Percentiles rank a stretch among this genome's conserved stretches.
These are phyloP conservation scores for Nematocida ausubeli DNA, from an alignment of 371 early-diverging fungal species.

Conservation along the genomic window DNA sequence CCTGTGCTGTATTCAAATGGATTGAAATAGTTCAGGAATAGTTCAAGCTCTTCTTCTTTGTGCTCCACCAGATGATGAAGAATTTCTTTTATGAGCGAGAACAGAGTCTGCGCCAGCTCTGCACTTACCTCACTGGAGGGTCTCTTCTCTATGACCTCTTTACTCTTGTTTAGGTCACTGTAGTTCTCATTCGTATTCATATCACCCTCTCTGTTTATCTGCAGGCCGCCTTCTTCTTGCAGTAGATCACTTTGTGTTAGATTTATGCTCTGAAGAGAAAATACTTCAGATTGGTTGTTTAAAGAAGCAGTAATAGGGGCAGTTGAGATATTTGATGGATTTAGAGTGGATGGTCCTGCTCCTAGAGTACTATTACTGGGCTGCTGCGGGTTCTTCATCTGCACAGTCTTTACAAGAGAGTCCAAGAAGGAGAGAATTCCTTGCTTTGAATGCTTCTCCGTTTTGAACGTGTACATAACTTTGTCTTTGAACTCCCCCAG, in stretches of 20 bases:
- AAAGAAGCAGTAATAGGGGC: not conserved
- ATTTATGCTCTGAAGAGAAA: not conserved
- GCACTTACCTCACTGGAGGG: no score
- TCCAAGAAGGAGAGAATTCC: not conserved
- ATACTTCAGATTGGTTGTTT: not conserved
- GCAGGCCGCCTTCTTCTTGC: not conserved
- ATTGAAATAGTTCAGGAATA: constrained; percentile 42
- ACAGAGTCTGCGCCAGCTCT: not conserved
- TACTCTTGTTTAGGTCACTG: not conserved
- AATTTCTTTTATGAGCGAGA: constrained; percentile 1
- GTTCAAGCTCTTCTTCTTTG: not conserved
- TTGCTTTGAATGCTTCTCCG: no score
- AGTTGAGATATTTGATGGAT: not conserved
- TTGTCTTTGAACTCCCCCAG: not conserved
- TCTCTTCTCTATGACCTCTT: no score
- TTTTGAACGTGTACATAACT: not conserved
- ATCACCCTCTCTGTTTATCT: not conserved
- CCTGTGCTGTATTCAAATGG: constrained; percentile 14
- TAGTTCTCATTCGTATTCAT: not conserved
- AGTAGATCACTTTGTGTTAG: not conserved
- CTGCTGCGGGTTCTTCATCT: not conserved
- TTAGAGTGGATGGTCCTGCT: constrained; percentile 1
- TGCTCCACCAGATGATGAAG: not conserved
- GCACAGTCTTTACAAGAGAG: not conserved
- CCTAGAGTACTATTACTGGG: not conserved